A percentile compares a stretch with the other conserved stretches of the same genome.
phyloP scores from a whole-genome alignment of 305 asterid genomes.

The Plantago coronopus region DNA sequence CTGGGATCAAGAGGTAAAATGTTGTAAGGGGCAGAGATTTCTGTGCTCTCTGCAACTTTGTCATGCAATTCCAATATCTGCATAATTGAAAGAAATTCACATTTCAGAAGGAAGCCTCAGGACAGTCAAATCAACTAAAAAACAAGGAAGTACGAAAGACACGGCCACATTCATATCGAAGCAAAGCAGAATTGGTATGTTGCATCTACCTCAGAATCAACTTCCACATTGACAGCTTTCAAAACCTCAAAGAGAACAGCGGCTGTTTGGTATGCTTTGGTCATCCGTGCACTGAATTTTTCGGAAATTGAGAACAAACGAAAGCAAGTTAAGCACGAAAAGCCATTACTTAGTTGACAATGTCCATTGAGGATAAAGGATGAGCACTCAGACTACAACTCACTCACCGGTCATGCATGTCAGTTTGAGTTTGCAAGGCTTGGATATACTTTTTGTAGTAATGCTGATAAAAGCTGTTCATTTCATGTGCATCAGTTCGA shows the following conservation, averaged over 20 bases:
- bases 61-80: constrained; percentile 89
- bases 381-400: constrained; percentile 25
- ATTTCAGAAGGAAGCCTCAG: constrained; percentile 10
- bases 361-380: constrained; percentile 12
- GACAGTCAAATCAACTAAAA: constrained; percentile 14
- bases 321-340: constrained; percentile 1
- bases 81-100: constrained; percentile 18
- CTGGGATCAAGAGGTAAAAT: constrained; percentile 96
- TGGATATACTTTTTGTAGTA: constrained; percentile 93
- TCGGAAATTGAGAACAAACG: constrained; percentile 22
- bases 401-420: constrained; percentile 89
- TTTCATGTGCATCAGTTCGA: constrained; percentile 95
- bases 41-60: constrained; percentile 94
- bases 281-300: constrained; percentile 80
- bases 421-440: constrained; percentile 97
- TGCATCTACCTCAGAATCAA: constrained; percentile 72
- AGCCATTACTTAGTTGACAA: not conserved
- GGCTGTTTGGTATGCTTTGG: constrained; percentile 97
- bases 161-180: too few species aligned
- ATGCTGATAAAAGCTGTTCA: constrained; percentile 99
- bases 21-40: constrained; percentile 82
- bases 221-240: constrained; percentile 94
- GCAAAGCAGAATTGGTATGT: not conserved
- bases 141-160: too few species aligned
- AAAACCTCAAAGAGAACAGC: constrained; percentile 96